phyloP scores from a whole-genome alignment of 148 eudicot species.

The Mesembryanthemum crystallinum region DNA sequence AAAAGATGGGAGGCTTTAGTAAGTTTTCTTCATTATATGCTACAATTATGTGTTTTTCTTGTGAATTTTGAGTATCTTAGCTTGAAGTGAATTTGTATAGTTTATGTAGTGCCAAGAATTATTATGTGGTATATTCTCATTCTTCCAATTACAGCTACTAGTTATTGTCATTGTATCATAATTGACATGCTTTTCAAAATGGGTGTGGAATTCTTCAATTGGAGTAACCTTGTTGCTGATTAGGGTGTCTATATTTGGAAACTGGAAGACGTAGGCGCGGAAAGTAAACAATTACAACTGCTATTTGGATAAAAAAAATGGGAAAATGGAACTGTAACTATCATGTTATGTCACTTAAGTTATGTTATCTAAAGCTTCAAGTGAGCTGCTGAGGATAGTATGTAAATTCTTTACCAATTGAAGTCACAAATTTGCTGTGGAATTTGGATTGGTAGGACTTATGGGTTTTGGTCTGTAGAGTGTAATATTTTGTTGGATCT shows the following conservation, averaged over 20 bases:
- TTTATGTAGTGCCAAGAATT: not conserved
- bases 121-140: not conserved
- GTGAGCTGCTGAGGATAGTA: not conserved
- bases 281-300: not conserved
- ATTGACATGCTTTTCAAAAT: not conserved
- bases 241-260: not conserved
- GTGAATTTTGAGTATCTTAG: not conserved
- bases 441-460: too few relatives aligned
- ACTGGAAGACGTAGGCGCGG: not conserved
- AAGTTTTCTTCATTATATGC: not conserved
- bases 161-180: not conserved
- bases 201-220: not conserved
- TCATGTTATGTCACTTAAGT: not conserved
- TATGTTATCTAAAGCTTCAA: not conserved
- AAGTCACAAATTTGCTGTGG: not conserved
- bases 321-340: not conserved
- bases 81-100: not conserved
- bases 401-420: not conserved
- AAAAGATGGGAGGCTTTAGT: slow-evolving; percentile 95
- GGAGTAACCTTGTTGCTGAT: not conserved
- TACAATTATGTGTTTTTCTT: not conserved
- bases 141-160: not conserved
- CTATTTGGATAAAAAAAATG: not conserved
- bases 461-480: too few relatives aligned
- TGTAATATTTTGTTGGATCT: too few relatives aligned